phyloP scores from a whole-genome alignment of 768 basidiomycete genomes.

The Leccinum incarnatum region DNA sequence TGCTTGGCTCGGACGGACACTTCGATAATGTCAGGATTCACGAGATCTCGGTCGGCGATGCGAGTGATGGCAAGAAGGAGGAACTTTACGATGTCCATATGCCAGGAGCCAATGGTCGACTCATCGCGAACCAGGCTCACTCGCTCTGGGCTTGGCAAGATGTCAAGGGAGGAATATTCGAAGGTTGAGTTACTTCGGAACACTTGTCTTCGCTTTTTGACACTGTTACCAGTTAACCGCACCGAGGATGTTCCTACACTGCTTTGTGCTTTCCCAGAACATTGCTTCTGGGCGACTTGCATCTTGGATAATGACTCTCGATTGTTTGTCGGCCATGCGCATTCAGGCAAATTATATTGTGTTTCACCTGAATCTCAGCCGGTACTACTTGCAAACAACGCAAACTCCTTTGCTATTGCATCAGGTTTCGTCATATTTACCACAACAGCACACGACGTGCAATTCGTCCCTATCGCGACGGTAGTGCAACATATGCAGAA shows the following conservation, averaged over 20 bases:
- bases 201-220: constrained; percentile 9
- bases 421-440: constrained; percentile 83
- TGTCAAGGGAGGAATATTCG: constrained; percentile 45
- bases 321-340: constrained; percentile 62
- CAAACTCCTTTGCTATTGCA: constrained; percentile 70
- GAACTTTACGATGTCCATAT: constrained; percentile 21
- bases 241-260: constrained; percentile 18
- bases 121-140: constrained; percentile 32
- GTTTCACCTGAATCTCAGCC: constrained; percentile 32
- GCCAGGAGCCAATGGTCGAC: constrained; percentile 44
- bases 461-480: constrained; percentile 54
- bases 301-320: constrained; percentile 11
- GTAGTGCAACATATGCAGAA: constrained; percentile 12
- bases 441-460: constrained; percentile 75
- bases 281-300: constrained; percentile 50
- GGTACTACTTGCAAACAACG: constrained; percentile 46
- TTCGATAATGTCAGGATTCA: constrained; percentile 35
- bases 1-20: constrained; percentile 40
- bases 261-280: constrained; percentile 51
- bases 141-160: constrained; percentile 41
- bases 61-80: constrained; percentile 1
- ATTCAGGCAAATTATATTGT: constrained; percentile 63
- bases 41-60: constrained; percentile 13
- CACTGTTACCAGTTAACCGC: constrained; percentile 11
- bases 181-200: constrained; percentile 33